phyloP scores from a whole-genome alignment of 2,329 filamentous ascomycete species.

The Keithomyces neogunnii region DNA sequence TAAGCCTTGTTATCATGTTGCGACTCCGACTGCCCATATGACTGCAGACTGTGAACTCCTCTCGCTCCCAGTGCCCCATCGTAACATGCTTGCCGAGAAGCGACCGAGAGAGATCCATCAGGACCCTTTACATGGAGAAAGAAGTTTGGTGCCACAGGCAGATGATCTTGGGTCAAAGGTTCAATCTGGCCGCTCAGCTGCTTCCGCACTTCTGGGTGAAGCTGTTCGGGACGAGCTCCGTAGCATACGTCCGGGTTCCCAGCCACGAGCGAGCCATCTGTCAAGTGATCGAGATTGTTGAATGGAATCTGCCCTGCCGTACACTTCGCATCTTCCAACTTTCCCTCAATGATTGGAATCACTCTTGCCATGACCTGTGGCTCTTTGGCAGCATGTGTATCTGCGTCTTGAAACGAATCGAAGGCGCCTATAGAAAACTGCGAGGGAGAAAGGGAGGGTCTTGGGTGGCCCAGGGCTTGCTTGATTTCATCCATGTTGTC shows the following conservation, averaged over 20 bases:
- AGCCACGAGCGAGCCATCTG: constrained; percentile 21
- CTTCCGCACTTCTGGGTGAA: constrained; percentile 15
- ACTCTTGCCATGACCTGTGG: constrained; percentile 10
- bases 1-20: constrained; percentile 27
- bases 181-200: constrained; percentile 19
- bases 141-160: constrained; percentile 15
- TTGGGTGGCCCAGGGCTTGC: constrained; percentile 5
- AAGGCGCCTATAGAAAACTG: constrained; percentile 23
- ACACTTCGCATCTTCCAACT: constrained; percentile 13
- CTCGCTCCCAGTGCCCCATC: not conserved
- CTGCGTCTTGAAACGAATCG: constrained; percentile 17
- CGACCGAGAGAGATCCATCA: too few relatives aligned
- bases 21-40: constrained; percentile 17
- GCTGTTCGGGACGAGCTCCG: constrained; percentile 20
- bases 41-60: constrained; percentile 20
- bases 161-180: constrained; percentile 21
- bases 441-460: constrained; percentile 26
- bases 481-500: constrained; percentile 13
- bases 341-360: constrained; percentile 22
- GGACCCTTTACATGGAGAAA: too few relatives aligned
- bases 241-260: constrained; percentile 27
- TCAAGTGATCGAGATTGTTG: constrained; percentile 25
- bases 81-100: too few relatives aligned
- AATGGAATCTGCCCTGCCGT: constrained; percentile 21
- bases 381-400: constrained; percentile 23